These are phyloP conservation scores for Cutaneotrichosporon curvatum DNA, from an alignment of 1,284 basidiomycete species.

Conservation along the genomic window DNA sequence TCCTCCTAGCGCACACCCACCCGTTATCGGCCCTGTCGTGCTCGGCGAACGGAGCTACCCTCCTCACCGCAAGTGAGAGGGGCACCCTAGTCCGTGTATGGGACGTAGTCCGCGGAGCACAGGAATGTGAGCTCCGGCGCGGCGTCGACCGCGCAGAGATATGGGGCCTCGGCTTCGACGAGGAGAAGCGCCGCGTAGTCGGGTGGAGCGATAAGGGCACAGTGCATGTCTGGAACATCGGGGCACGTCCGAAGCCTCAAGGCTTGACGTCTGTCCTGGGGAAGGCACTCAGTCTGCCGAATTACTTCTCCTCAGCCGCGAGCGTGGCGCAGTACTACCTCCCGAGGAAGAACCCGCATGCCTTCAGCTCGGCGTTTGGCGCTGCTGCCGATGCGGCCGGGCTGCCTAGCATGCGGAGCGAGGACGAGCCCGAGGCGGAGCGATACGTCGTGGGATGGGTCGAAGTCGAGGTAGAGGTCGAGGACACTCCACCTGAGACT, in stretches of 20 bases:
- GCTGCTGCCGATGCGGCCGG: conserved; percentile 44
- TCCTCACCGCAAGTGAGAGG: conserved; percentile 76
- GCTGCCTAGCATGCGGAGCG: conserved; percentile 26
- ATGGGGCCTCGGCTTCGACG: conserved; percentile 60
- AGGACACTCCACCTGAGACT: conserved; percentile 25
- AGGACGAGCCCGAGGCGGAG: conserved; percentile 61
- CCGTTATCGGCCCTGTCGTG: conserved; percentile 70
- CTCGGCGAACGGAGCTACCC: conserved; percentile 66
- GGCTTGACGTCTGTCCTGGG: conserved; percentile 61
- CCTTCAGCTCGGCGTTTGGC: conserved; percentile 34
- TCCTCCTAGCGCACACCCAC: conserved; percentile 78
- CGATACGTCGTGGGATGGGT: conserved; percentile 80
- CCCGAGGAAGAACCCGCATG: conserved; percentile 52
- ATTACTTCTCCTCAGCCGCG: conserved; percentile 88
- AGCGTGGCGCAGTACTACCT: conserved; percentile 89
- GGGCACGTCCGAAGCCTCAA: conserved; percentile 1
- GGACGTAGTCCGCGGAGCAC: conserved; percentile 69
- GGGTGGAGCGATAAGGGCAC: conserved; percentile 90
- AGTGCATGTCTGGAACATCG: conserved; percentile 62
- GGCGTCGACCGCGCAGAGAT: conserved; percentile 88
- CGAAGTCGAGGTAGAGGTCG: conserved; percentile 51
- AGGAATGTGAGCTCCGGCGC: conserved; percentile 72
- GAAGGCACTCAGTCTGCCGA: conserved; percentile 67
- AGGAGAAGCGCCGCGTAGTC: conserved; percentile 57
- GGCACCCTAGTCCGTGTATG: conserved; percentile 86